A percentile compares a stretch with the other conserved stretches of the same genome.
Evolutionary conservation across 257 asterid species (phyloP).

Genomic region (Asclepias syriaca): DNA sequence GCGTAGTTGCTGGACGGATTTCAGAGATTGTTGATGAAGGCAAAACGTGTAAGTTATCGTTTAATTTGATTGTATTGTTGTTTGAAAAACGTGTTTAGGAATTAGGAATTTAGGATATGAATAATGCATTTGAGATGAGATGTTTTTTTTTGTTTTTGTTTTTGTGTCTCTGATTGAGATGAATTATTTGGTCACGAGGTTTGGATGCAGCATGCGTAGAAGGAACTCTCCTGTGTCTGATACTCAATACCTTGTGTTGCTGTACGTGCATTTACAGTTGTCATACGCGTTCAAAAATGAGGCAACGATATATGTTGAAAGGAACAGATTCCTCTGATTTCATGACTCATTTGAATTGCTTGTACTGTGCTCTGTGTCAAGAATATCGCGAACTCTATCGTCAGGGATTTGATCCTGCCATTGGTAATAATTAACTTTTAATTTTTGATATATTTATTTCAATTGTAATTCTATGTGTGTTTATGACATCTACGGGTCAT

Average conservation of each 20-base stretch:
- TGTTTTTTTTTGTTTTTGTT: too few species aligned
- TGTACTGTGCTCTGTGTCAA: slow-evolving; percentile 32
- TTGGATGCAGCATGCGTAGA: slow-evolving; percentile 23
- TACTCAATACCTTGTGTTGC: slow-evolving; percentile 1
- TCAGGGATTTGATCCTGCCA: slow-evolving; percentile 31
- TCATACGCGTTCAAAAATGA: slow-evolving; percentile 16
- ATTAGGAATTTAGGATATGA: background rate
- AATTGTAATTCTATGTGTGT: too few species aligned
- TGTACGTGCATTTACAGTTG: slow-evolving; percentile 16
- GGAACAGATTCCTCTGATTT: slow-evolving; percentile 26
- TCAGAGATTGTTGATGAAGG: slow-evolving; percentile 31
- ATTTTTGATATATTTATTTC: too few species aligned
- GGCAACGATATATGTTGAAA: slow-evolving; percentile 21
- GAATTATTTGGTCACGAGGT: background rate
- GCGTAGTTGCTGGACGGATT: slow-evolving; percentile 26
- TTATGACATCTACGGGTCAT: too few species aligned
- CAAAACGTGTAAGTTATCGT: slow-evolving; percentile 21
- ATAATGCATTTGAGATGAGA: background rate
- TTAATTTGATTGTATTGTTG: background rate
- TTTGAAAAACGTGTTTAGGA: background rate
- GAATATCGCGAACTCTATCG: slow-evolving; percentile 32
- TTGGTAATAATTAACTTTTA: slow-evolving; percentile 14
- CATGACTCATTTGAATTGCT: slow-evolving; percentile 21
- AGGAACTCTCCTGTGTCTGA: slow-evolving; percentile 15
- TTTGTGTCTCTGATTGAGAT: background rate